Conservation (phyloP, 495 filamentous ascomycete genomes). For the Acidiella bohemica region DNA sequence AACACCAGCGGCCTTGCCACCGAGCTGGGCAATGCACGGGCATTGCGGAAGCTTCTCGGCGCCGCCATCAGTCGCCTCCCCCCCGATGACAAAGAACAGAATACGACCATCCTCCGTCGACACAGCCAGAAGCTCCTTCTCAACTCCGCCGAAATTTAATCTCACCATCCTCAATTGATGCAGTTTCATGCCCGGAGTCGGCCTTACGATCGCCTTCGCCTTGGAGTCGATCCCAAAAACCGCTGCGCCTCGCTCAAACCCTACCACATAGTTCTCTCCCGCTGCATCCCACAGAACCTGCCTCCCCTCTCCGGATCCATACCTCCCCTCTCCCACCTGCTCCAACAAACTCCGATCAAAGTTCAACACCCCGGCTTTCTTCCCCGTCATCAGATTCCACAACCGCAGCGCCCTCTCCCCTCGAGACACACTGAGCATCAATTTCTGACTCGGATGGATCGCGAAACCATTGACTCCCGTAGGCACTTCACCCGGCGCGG, state of each 20-base stretch:
- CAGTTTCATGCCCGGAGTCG: conserved; percentile 60
- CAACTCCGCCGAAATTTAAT: conserved; percentile 24
- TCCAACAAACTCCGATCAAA: conserved; percentile 56
- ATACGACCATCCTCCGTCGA: conserved; percentile 91
- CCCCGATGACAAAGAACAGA: conserved; percentile 62
- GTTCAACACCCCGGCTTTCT: conserved; percentile 82
- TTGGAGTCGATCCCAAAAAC: conserved; percentile 81
- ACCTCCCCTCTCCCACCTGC: conserved; percentile 60
- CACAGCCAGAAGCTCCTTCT: conserved; percentile 43
- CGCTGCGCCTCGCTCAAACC: conserved; percentile 71
- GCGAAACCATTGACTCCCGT: conserved; percentile 91
- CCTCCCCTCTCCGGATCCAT: conserved; percentile 68
- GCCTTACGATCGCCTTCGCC: conserved; percentile 56
- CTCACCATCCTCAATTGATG: conserved; percentile 43
- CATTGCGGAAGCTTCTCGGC: conserved; percentile 33
- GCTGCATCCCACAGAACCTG: conserved; percentile 67
- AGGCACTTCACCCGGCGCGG: conserved; percentile 65
- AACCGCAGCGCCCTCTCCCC: conserved; percentile 83
- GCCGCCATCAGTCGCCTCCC: neutral
- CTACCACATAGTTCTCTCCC: conserved; percentile 73
- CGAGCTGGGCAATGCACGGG: conserved; percentile 59
- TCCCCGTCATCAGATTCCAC: conserved; percentile 95
- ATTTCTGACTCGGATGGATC: conserved; percentile 87
- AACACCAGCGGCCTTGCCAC: conserved; percentile 54
- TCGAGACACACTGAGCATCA: conserved; percentile 80